These are phyloP conservation scores for Aspergillus phoenicis DNA, from an alignment of 2,329 filamentous ascomycete species.

Conservation along the genomic window DNA sequence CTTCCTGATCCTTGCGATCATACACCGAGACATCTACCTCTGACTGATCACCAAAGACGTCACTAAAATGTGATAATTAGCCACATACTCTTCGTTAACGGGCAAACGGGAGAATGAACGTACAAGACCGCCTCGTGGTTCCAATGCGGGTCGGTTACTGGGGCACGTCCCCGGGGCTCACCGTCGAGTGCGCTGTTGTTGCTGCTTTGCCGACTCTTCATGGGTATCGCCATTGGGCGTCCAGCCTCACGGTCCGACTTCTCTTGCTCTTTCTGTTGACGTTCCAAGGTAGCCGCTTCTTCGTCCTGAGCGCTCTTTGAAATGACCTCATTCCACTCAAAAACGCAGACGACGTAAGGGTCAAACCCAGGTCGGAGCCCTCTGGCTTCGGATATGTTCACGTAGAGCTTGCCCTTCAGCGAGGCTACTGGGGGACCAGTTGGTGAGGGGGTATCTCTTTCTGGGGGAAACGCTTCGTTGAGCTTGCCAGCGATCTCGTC, in stretches of 20 bases:
- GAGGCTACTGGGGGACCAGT: constrained; percentile 66
- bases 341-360: constrained; percentile 94
- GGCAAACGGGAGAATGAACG: constrained; percentile 44
- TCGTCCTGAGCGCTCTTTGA: constrained; percentile 76
- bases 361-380: constrained; percentile 80
- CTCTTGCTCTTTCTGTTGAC: constrained; percentile 57
- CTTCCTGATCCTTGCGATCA: constrained; percentile 80
- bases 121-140: constrained; percentile 95
- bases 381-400: constrained; percentile 84
- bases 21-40: constrained; percentile 93
- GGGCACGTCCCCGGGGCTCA: constrained; percentile 60
- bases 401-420: constrained; percentile 82
- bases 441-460: constrained; percentile 27
- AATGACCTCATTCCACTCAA: constrained; percentile 95
- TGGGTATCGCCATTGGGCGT: constrained; percentile 88
- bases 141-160: constrained; percentile 86
- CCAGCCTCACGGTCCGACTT: constrained; percentile 79
- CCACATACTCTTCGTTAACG: constrained; percentile 8
- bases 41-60: constrained; percentile 89
- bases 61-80: constrained; percentile 58
- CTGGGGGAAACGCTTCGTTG: constrained; percentile 39
- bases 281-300: constrained; percentile 63
- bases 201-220: constrained; percentile 95
- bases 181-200: constrained; percentile 80
- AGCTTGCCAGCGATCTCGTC: constrained; percentile 42